phyloP scores from a whole-genome alignment of 2,329 filamentous ascomycete species.

The Sporothrix humicola region DNA sequence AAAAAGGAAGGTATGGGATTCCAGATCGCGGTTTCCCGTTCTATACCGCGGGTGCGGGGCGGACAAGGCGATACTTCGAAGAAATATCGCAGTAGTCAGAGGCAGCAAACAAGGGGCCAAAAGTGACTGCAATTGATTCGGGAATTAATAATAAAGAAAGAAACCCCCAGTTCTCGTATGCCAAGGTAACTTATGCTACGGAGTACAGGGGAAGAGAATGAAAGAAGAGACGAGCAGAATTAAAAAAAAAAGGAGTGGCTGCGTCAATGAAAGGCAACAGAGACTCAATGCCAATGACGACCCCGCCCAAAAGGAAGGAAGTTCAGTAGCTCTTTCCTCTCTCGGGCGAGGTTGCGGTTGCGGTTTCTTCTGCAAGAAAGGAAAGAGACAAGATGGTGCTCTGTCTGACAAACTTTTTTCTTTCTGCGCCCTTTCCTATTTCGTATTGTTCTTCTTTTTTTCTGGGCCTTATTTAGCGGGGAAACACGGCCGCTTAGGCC shows the following conservation, averaged over 20 bases:
- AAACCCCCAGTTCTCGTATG: background rate
- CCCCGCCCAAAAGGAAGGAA: constrained; percentile 18
- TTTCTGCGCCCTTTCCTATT: background rate
- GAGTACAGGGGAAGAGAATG: background rate
- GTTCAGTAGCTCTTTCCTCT: constrained; percentile 20
- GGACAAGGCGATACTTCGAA: constrained; percentile 18
- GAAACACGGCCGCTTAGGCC: background rate
- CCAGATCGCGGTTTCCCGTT: constrained; percentile 15
- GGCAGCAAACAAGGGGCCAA: background rate
- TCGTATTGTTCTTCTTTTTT: background rate
- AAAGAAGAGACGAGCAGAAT: background rate
- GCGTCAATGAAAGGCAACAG: constrained; percentile 16
- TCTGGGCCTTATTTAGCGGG: constrained; percentile 23
- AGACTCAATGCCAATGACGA: background rate
- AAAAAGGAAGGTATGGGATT: constrained; percentile 8
- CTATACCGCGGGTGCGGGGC: constrained; percentile 24
- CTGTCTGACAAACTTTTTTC: constrained; percentile 21
- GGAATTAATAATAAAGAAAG: constrained; percentile 26
- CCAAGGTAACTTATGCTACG: background rate
- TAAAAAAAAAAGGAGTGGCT: background rate
- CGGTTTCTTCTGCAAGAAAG: background rate
- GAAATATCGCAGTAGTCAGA: constrained; percentile 12
- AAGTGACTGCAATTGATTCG: background rate
- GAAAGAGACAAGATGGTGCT: background rate
- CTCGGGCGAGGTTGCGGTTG: background rate